Percentiles rank a stretch among this genome's conserved stretches.
phyloP scores from a whole-genome alignment of 2,329 filamentous ascomycete genomes.

The Alternaria arbusti region DNA sequence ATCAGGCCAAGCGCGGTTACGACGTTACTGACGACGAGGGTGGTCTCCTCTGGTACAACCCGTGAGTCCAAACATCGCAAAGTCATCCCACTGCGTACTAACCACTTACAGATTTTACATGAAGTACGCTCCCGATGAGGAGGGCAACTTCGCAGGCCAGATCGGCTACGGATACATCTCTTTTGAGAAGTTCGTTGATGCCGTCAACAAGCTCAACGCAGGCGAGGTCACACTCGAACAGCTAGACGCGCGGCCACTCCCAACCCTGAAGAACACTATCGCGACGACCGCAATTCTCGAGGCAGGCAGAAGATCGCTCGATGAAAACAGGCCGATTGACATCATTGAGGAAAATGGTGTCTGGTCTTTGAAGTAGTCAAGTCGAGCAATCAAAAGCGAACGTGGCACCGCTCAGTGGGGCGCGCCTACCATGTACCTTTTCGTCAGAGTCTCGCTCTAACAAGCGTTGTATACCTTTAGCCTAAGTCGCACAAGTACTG shows the following conservation, averaged over 20 bases:
- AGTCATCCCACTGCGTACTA: slow-evolving; percentile 1
- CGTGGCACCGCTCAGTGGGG: background rate
- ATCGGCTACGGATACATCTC: slow-evolving; percentile 92
- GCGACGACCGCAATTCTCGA: slow-evolving; percentile 91
- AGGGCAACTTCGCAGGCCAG: slow-evolving; percentile 92
- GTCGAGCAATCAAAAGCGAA: background rate
- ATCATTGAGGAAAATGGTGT: slow-evolving; percentile 70
- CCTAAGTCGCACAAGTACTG: background rate
- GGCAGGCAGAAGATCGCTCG: slow-evolving; percentile 82
- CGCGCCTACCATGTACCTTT: background rate
- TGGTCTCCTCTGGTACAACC: slow-evolving; percentile 84
- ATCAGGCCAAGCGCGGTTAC: slow-evolving; percentile 94
- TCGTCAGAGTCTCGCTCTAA: background rate
- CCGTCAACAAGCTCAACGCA: slow-evolving; percentile 77
- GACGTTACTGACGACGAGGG: slow-evolving; percentile 85
- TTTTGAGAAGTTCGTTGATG: slow-evolving; percentile 95
- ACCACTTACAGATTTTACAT: slow-evolving; percentile 74
- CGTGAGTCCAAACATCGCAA: slow-evolving; percentile 55
- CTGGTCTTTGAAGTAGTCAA: slow-evolving; percentile 69
- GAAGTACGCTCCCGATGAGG: slow-evolving; percentile 92
- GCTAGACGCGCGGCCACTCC: slow-evolving; percentile 79
- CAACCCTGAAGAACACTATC: slow-evolving; percentile 86
- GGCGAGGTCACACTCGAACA: slow-evolving; percentile 74
- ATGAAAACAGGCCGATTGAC: slow-evolving; percentile 78
- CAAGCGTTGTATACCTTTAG: background rate